A percentile compares a stretch with the other conserved stretches of the same genome.
Evolutionary conservation across 257 asterid genomes (phyloP).

Genomic region (Solanum acaule): DNA sequence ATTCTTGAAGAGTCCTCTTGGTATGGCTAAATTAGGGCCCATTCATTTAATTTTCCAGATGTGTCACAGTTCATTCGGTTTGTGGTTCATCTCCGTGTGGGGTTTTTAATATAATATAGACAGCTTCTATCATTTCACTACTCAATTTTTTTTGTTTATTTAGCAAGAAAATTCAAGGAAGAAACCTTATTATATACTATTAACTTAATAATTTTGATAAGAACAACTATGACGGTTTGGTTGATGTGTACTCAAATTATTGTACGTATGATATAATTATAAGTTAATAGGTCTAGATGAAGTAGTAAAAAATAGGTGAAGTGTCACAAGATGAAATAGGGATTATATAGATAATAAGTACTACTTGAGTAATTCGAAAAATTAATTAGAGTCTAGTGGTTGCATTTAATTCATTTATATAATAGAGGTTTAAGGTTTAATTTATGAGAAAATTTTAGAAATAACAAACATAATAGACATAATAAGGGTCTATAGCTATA

Average conservation of each 20-base stretch:
- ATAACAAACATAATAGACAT: not conserved
- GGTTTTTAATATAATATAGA: not conserved
- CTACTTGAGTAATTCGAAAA: not conserved
- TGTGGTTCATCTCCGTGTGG: conserved; percentile 8
- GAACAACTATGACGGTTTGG: not conserved
- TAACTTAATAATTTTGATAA: not conserved
- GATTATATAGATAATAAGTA: not conserved
- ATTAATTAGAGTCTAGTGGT: not conserved
- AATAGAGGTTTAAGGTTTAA: not conserved
- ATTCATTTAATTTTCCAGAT: conserved; percentile 3
- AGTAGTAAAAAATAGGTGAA: not conserved
- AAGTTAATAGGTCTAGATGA: not conserved
- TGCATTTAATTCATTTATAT: not conserved
- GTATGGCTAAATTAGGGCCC: conserved; percentile 4
- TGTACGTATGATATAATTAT: not conserved
- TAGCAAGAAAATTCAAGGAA: not conserved
- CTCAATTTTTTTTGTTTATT: not conserved
- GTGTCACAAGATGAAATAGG: not conserved
- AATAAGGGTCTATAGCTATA: too few relatives aligned
- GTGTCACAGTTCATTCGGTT: conserved; percentile 4
- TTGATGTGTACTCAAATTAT: not conserved
- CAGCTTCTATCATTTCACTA: not conserved
- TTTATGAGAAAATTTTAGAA: not conserved
- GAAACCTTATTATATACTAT: not conserved
- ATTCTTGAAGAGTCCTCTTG: not conserved